Evolutionary conservation across 2,329 filamentous ascomycete species (phyloP).

Genomic region (Aspergillus quadricinctus): DNA sequence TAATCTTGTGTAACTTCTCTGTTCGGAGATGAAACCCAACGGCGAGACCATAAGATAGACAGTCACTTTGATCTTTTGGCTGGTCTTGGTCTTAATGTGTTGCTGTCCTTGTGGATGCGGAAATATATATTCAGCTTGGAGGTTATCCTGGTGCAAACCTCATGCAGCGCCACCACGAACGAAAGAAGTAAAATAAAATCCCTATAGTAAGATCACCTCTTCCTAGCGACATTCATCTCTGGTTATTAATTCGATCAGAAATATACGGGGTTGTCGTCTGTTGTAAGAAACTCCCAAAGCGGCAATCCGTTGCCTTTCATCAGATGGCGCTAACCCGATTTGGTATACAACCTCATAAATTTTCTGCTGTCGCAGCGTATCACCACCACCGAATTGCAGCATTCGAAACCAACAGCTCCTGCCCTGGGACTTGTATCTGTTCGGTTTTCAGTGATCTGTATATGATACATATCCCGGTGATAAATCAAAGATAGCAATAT

Average conservation of each 20-base stretch:
- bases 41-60: too few species aligned
- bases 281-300: background rate
- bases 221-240: background rate
- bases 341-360: constrained; percentile 15
- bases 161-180: background rate
- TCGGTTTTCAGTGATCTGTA: background rate
- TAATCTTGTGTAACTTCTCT: too few species aligned
- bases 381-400: constrained; percentile 4
- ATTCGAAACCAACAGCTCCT: constrained; percentile 1
- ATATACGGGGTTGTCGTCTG: background rate
- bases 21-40: too few species aligned
- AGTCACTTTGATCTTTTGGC: background rate
- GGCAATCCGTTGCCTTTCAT: constrained; percentile 1
- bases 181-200: background rate
- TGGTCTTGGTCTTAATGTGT: background rate
- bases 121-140: background rate
- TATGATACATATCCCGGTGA: background rate
- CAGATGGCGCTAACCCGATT: constrained; percentile 18
- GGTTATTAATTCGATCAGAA: background rate
- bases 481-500: background rate
- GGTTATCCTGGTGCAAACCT: background rate
- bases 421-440: background rate
- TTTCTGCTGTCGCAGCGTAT: constrained; percentile 10
- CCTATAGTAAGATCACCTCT: background rate
- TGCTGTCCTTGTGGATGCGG: background rate